Evolutionary conservation across 1,139 yeast genomes (phyloP).

Genomic region (Debaryomyces nepalensis): DNA sequence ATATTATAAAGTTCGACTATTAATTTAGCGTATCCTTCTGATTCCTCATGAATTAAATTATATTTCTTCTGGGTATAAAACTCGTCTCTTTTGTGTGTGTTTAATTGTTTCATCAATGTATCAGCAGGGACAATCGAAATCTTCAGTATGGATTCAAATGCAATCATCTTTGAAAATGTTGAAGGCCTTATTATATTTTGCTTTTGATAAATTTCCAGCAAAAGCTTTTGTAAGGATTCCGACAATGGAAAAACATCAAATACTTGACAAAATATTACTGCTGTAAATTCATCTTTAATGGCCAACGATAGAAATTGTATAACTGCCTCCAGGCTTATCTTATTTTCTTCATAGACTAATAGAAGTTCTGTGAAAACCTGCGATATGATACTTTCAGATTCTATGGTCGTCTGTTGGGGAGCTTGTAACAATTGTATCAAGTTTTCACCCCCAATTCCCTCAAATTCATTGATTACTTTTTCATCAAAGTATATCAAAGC

Average conservation of each 20-base stretch:
- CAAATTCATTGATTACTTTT: conserved; percentile 34
- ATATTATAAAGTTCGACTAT: conserved; percentile 56
- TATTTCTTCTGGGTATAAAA: conserved; percentile 72
- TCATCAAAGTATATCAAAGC: conserved; percentile 31
- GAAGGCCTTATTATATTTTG: conserved; percentile 41
- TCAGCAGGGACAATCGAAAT: conserved; percentile 47
- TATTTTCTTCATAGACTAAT: conserved; percentile 33
- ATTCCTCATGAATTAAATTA: conserved; percentile 76
- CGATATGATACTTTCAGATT: conserved; percentile 22
- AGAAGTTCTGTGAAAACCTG: conserved; percentile 44
- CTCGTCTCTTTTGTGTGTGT: conserved; percentile 54
- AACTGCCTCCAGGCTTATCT: conserved; percentile 28
- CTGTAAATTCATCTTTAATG: conserved; percentile 38
- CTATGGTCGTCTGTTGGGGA: conserved; percentile 23
- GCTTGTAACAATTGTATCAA: conserved; percentile 35
- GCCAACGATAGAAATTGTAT: conserved; percentile 34
- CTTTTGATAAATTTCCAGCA: conserved; percentile 28
- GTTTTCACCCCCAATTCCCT: conserved; percentile 33
- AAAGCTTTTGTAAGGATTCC: conserved; percentile 32
- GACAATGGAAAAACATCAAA: conserved; percentile 49
- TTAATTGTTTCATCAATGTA: conserved; percentile 41
- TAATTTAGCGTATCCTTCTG: conserved; percentile 79
- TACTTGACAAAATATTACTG: conserved; percentile 48
- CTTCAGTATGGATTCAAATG: conserved; percentile 40
- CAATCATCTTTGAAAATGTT: conserved; percentile 42